Percentiles rank a stretch among this genome's conserved stretches.
Conservation (phyloP, 179 eudicot genomes). For the Drosera spatulata region DNA sequence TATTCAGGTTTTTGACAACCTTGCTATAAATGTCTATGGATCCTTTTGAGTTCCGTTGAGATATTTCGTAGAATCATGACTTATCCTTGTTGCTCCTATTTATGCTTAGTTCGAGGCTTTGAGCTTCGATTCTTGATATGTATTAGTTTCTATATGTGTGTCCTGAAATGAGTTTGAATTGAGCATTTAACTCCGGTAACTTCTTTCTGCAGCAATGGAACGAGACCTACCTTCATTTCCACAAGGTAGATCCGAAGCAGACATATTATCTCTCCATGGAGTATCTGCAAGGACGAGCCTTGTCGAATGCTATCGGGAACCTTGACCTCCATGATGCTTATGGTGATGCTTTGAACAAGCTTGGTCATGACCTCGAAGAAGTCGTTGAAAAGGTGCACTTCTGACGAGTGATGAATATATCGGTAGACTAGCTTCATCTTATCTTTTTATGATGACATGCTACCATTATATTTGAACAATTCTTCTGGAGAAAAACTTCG, state of each 20-base stretch:
- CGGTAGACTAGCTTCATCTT: neutral
- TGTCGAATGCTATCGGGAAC: conserved; percentile 95
- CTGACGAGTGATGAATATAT: neutral
- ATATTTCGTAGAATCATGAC: no score
- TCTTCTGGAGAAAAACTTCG: no score
- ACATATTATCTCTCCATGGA: conserved; percentile 98
- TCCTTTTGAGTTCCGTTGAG: no score
- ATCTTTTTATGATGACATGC: neutral
- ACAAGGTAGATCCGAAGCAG: conserved; percentile 85
- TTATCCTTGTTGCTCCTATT: no score
- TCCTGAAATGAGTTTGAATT: no score
- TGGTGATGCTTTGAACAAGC: conserved; percentile 71
- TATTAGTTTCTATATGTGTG: no score
- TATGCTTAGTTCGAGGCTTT: no score
- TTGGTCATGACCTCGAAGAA: conserved; percentile 93
- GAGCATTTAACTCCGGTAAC: neutral
- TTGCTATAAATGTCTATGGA: no score
- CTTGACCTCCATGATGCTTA: conserved; percentile 73
- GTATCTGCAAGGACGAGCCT: conserved; percentile 93
- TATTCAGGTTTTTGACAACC: no score
- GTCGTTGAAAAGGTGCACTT: conserved; percentile 61
- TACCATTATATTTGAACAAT: no score
- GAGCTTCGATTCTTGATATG: no score
- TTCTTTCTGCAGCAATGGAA: conserved; percentile 84
- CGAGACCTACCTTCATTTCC: conserved; percentile 79